Percentiles rank a stretch among this genome's conserved stretches.
Evolutionary conservation across 768 basidiomycete species (phyloP).

Genomic region (Lactarius sp.): DNA sequence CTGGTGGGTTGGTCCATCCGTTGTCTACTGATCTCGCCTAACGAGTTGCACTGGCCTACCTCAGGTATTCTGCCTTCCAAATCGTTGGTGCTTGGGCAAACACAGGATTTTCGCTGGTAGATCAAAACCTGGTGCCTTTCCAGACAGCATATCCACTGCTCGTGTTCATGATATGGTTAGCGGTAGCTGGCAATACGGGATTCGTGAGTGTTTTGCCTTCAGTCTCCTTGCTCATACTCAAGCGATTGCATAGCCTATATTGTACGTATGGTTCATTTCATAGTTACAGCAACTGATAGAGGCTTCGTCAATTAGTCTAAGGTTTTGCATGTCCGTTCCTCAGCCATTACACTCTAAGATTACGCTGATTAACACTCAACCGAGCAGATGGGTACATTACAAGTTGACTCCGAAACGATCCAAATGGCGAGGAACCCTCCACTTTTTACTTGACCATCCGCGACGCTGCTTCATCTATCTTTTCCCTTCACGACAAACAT

Average conservation of each 20-base stretch:
- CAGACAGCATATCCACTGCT: constrained; percentile 44
- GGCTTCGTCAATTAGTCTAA: constrained; percentile 30
- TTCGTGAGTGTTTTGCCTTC: constrained; percentile 38
- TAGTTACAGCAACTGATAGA: not conserved
- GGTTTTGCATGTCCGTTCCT: constrained; percentile 37
- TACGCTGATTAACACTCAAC: not conserved
- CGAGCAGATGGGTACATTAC: constrained; percentile 65
- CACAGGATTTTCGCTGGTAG: constrained; percentile 46
- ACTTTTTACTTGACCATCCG: constrained; percentile 91
- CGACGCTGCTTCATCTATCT: constrained; percentile 86
- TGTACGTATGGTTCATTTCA: constrained; percentile 29
- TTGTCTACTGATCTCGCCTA: not conserved
- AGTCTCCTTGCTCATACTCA: not conserved
- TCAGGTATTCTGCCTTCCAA: constrained; percentile 46
- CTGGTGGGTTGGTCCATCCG: constrained; percentile 34
- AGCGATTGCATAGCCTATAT: constrained; percentile 31
- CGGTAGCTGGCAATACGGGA: constrained; percentile 53
- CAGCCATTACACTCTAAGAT: not conserved
- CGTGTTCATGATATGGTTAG: constrained; percentile 39
- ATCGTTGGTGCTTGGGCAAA: constrained; percentile 47
- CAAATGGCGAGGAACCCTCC: constrained; percentile 67
- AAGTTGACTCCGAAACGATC: constrained; percentile 56
- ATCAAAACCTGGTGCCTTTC: constrained; percentile 51
- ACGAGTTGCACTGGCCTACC: not conserved
- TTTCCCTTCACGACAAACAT: constrained; percentile 90